Evolutionary conservation across 805 yeast genomes (phyloP), one percentile per base, ranked within the genome.

Genomic region (Yarrowia osloensis): DNA sequence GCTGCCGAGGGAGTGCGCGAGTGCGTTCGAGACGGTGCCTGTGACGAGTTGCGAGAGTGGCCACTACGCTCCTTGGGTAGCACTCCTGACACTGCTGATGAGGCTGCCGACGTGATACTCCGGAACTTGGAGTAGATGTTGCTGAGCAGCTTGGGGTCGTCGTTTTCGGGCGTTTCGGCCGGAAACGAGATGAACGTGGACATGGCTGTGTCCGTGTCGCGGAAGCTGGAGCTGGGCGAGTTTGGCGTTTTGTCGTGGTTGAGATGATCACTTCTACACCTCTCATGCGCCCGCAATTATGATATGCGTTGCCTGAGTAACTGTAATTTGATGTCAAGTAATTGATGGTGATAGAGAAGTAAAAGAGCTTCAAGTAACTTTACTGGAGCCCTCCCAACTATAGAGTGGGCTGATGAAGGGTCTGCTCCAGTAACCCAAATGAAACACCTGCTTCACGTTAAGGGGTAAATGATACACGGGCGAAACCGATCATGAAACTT

Each of bases 61-160:
- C 63, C 62, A 37, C 46, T 57, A 19, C 63, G 49, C n/a, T 57
- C 63, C 17, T 57, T 57, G 26, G 50, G 68, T 17, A 59, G 22
- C 1, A 72, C 74, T 28, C 67, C 67, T 19, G 70, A 66, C 66
- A 72, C 70, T n/a, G 69, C 73, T 4, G 69, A 55, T 12, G 70
- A 66, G 12, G 75, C 75, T 9, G 73, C 74, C 13, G 67, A 54
- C 22, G 70, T 70, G 42, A 69, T 50, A 31, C 70, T 70, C 35
- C 68, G 67, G 68, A 73, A 67, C 59, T 71, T 68, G 46, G 66
- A 68, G 68, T 70, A 71, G 62, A 73, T 67, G 35, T 62, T 70
- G 17, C 71, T 63, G 47, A 72, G 37, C 35, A 67, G 50, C 29
- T 69, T 67, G 28, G 69, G 65, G 49, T 57, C 63, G 37, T 57